Evolutionary conservation across 805 yeast species (phyloP).

Genomic region (Wickerhamomyces canadensis): DNA sequence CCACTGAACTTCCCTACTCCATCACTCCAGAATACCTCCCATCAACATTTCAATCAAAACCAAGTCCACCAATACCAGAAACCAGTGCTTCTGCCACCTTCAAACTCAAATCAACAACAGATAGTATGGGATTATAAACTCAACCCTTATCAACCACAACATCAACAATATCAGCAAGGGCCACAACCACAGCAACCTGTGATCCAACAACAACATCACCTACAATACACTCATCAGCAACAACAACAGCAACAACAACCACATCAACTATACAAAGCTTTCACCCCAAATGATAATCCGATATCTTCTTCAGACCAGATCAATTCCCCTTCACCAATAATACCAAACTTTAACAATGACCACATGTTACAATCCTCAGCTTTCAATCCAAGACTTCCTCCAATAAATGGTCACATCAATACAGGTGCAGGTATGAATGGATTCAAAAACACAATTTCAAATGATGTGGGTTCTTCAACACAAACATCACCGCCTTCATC

Average conservation of each 20-base stretch:
- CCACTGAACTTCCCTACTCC: constrained; percentile 8
- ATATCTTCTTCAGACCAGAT: neutral
- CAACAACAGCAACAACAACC: constrained; percentile 5
- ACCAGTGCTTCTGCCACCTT: constrained; percentile 14
- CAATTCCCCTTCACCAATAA: neutral
- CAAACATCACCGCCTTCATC: too few species aligned
- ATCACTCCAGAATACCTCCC: too few species aligned
- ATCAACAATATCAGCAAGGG: constrained; percentile 1
- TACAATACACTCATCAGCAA: constrained; percentile 1
- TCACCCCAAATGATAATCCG: too few species aligned
- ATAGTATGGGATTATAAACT: neutral
- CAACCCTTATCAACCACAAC: neutral
- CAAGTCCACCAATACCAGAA: constrained; percentile 1
- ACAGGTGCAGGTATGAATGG: too few species aligned
- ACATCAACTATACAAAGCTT: constrained; percentile 4
- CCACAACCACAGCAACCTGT: constrained; percentile 2
- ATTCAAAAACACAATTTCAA: too few species aligned
- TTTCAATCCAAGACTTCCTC: constrained; percentile 6
- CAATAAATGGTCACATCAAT: too few species aligned
- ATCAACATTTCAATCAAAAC: neutral
- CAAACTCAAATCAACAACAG: constrained; percentile 3
- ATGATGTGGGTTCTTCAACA: too few species aligned
- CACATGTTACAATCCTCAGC: constrained; percentile 1
- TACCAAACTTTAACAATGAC: constrained; percentile 1
- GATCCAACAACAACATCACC: constrained; percentile 8